Evolutionary conservation across 2,329 filamentous ascomycete genomes (phyloP), one percentile per base, ranked within the genome.

Genomic region (Hypoxylon sp.): DNA sequence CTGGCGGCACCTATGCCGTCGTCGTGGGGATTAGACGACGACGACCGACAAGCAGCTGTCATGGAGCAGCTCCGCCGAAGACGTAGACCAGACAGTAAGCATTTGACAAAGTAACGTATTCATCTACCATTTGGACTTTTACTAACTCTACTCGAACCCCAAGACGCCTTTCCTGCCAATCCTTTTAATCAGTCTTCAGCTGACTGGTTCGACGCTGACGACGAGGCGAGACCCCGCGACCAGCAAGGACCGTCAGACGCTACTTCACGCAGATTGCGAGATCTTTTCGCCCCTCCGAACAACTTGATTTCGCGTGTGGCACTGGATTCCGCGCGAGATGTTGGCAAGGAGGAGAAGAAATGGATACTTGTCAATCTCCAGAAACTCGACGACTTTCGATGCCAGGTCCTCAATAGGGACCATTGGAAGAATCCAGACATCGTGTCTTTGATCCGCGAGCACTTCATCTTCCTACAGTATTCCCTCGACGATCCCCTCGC

Each of bases 311-410:
- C 86, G 18, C 85, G 85, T 27, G 75, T 91, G 26, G 79, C 86
- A n/a, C 97, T 91, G 88, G 91, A 97, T 64, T 83, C 88, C 55
- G 95, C 92, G 11, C 86, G 95, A 50, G 85, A 93, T 13, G 82
- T 92, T 67, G 95, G 94, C 58, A 96, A 95, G 72, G 90, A 92
- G 41, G 83, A 88, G 23, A 88, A 92, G 79, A 97, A 96, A 74
- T 99, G 95, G 95, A 84, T 99, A 43, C 76, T 99, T 66, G 92
- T 97, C 61, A 98, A 99, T 72, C 87, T 99, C 13, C 95, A 99
- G 75, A 93, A 99, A 72, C 86, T 91, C 64, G 90, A 90, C 29
- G 88, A 97, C 69, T 99, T 99, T 74, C 90, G 95, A 74, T 99
- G 95, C 74, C 95, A 99, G 73, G 84, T 91, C 2, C 80, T 99